A percentile compares a stretch with the other conserved stretches of the same genome.
phyloP scores from a whole-genome alignment of 345 rosid genomes.

The Brassica incana region DNA sequence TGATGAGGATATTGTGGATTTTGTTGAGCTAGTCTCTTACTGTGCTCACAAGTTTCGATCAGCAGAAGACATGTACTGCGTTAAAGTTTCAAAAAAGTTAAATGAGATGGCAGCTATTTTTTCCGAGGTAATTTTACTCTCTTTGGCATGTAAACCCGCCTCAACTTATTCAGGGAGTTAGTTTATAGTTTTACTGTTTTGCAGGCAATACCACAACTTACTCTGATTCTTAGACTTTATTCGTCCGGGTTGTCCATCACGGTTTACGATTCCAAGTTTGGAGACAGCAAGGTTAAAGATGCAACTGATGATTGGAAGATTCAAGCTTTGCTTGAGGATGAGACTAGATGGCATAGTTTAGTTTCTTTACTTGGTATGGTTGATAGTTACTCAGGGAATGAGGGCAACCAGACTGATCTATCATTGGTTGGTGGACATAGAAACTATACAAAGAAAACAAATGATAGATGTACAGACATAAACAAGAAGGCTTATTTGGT shows the following conservation, averaged over 20 bases:
- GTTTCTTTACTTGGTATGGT: slow-evolving; percentile 47
- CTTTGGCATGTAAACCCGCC: slow-evolving; percentile 23
- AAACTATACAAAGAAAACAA: slow-evolving; percentile 23
- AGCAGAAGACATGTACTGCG: slow-evolving; percentile 46
- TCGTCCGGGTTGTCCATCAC: slow-evolving; percentile 55
- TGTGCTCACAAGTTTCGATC: slow-evolving; percentile 64
- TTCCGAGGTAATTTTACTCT: slow-evolving; percentile 51
- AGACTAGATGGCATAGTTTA: slow-evolving; percentile 46
- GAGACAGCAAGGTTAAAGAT: slow-evolving; percentile 38
- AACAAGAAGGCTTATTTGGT: slow-evolving; percentile 40
- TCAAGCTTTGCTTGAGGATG: slow-evolving; percentile 48
- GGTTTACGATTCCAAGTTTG: slow-evolving; percentile 37
- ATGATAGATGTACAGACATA: slow-evolving; percentile 34
- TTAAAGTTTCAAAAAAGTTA: slow-evolving; percentile 52
- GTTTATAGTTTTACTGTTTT: slow-evolving; percentile 34
- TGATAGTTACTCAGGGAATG: slow-evolving; percentile 47
- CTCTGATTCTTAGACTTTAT: slow-evolving; percentile 67
- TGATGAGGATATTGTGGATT: slow-evolving; percentile 44
- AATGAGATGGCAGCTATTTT: slow-evolving; percentile 47
- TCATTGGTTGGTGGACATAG: slow-evolving; percentile 34
- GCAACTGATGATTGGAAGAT: slow-evolving; percentile 44
- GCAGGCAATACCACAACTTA: slow-evolving; percentile 59
- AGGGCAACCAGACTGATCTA: slow-evolving; percentile 35
- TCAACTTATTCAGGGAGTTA: slow-evolving; percentile 21
- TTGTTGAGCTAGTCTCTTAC: slow-evolving; percentile 68